Conservation (phyloP, 306 rosid species). For the Acmispon strigosus region DNA sequence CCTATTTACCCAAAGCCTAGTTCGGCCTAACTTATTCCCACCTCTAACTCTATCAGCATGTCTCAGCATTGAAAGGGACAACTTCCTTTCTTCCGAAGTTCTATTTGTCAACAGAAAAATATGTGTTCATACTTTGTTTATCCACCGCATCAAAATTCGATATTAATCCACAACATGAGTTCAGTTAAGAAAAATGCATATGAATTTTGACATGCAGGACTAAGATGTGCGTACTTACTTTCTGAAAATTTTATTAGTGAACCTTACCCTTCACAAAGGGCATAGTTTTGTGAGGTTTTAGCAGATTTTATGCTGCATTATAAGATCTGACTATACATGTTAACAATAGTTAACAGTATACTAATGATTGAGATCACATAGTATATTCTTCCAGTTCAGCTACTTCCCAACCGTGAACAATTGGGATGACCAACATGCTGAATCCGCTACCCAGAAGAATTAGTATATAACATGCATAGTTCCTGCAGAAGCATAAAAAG, state of each 20-base stretch:
- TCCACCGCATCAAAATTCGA: background rate
- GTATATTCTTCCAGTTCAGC: slow-evolving; percentile 6
- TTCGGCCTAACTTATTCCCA: no score
- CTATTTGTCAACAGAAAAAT: background rate
- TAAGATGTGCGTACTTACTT: background rate
- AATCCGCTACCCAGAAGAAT: slow-evolving; percentile 25
- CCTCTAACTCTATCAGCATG: no score
- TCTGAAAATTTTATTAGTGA: background rate
- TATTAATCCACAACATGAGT: background rate
- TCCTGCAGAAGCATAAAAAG: slow-evolving; percentile 65
- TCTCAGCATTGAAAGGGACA: background rate
- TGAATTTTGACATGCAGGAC: background rate
- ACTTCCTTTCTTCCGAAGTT: background rate
- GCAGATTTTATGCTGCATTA: background rate
- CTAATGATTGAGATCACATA: background rate
- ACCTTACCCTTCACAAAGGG: background rate
- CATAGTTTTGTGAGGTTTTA: background rate
- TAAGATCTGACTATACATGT: background rate
- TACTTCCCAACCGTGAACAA: slow-evolving; percentile 23
- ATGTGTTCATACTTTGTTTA: background rate
- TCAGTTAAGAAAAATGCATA: background rate
- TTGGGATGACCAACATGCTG: slow-evolving; percentile 22
- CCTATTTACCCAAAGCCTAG: no score
- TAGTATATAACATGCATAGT: slow-evolving; percentile 20
- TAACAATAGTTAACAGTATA: background rate